phyloP scores from a whole-genome alignment of 768 basidiomycete species.

The Imleria badia region DNA sequence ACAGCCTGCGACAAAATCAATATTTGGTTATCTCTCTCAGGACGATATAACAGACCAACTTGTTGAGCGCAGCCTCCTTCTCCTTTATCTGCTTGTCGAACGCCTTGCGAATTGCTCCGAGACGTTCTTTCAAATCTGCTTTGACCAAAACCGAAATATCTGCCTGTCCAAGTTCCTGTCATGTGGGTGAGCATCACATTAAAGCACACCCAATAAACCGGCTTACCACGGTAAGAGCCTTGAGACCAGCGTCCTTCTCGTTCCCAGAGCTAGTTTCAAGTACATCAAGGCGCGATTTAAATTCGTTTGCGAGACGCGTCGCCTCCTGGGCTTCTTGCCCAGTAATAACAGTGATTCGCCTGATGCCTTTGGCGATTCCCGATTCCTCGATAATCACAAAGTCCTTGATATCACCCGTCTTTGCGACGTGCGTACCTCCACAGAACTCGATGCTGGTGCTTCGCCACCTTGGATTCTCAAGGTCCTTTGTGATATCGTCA shows the following conservation, averaged over 20 bases:
- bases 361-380: constrained; percentile 97
- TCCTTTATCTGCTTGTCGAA: constrained; percentile 87
- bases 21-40: neutral
- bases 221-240: constrained; percentile 73
- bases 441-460: constrained; percentile 94
- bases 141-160: constrained; percentile 88
- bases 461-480: constrained; percentile 90
- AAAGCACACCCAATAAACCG: neutral
- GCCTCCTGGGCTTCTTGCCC: constrained; percentile 90
- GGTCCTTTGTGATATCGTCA: constrained; percentile 81
- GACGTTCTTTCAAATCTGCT: constrained; percentile 72
- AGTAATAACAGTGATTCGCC: constrained; percentile 91
- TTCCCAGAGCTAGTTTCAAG: constrained; percentile 64
- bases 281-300: constrained; percentile 60
- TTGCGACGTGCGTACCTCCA: constrained; percentile 98
- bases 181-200: neutral
- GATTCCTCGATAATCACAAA: constrained; percentile 94
- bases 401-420: constrained; percentile 96
- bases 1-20: constrained; percentile 49
- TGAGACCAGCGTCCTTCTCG: constrained; percentile 86
- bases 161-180: constrained; percentile 82
- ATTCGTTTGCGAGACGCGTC: constrained; percentile 60
- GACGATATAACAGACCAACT: constrained; percentile 51
- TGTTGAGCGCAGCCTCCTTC: constrained; percentile 70
- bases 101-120: constrained; percentile 70